A percentile compares a stretch with the other conserved stretches of the same genome.
Conservation (phyloP, 805 yeast genomes). For the Yueomyces sp. region DNA sequence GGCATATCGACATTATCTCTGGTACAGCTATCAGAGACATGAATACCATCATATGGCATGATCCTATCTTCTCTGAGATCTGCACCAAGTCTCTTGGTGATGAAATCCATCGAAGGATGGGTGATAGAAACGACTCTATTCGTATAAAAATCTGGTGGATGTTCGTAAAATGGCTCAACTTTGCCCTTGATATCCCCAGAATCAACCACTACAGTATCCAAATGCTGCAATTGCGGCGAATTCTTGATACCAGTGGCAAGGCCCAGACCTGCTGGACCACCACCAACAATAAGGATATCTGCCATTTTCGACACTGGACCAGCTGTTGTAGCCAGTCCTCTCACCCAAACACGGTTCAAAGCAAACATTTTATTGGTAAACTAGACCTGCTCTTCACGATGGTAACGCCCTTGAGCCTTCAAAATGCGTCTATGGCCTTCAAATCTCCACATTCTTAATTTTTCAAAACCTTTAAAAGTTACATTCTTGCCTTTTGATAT, state of each 20-base stretch:
- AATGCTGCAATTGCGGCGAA: constrained; percentile 45
- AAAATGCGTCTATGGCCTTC: no score
- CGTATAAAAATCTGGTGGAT: constrained; percentile 37
- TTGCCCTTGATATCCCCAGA: constrained; percentile 45
- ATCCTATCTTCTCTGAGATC: constrained; percentile 57
- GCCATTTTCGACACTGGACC: constrained; percentile 18
- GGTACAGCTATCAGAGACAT: constrained; percentile 75
- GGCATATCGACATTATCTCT: constrained; percentile 63
- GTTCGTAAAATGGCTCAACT: constrained; percentile 26
- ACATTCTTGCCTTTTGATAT: no score
- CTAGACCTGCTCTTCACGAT: no score
- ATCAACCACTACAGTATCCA: constrained; percentile 62
- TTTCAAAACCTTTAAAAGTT: no score
- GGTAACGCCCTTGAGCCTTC: no score
- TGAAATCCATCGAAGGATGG: constrained; percentile 57
- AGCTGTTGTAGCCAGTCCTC: constrained; percentile 7
- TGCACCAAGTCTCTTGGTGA: constrained; percentile 68
- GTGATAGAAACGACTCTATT: constrained; percentile 82
- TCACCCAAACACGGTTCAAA: background rate
- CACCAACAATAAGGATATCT: constrained; percentile 85
- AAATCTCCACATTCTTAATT: no score
- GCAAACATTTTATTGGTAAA: background rate
- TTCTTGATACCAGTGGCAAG: constrained; percentile 68
- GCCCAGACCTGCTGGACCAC: constrained; percentile 94
- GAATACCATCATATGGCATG: constrained; percentile 66